These are phyloP conservation scores for Claviceps pazoutovae DNA, from an alignment of 2,329 filamentous ascomycete genomes.

Conservation along the genomic window DNA sequence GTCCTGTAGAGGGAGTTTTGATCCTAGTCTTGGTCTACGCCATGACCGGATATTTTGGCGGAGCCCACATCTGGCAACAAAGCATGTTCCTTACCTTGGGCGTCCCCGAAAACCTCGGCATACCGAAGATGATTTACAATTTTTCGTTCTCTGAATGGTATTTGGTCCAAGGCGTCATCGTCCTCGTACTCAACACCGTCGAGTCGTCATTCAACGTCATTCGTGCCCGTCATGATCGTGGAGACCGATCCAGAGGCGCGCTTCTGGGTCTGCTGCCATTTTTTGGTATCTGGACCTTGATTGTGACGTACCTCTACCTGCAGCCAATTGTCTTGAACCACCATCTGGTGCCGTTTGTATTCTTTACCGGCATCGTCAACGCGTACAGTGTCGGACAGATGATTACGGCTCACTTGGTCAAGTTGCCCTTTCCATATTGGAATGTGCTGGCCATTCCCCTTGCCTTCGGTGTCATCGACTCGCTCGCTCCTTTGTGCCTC, in stretches of 20 bases:
- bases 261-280: constrained; percentile 77
- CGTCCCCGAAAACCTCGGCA: constrained; percentile 45
- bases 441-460: constrained; percentile 76
- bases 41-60: constrained; percentile 71
- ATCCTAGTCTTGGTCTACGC: constrained; percentile 71
- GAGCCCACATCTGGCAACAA: constrained; percentile 86
- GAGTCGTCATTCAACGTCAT: constrained; percentile 75
- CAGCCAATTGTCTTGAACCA: constrained; percentile 70
- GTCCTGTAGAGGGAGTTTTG: constrained; percentile 86
- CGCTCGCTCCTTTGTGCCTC: constrained; percentile 55
- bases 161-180: constrained; percentile 68
- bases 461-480: constrained; percentile 65
- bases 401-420: constrained; percentile 85
- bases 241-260: constrained; percentile 57
- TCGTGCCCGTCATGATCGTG: constrained; percentile 58
- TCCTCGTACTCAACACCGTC: constrained; percentile 75
- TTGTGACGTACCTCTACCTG: constrained; percentile 67
- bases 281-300: constrained; percentile 60
- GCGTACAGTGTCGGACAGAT: constrained; percentile 93
- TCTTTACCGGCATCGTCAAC: constrained; percentile 83
- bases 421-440: constrained; percentile 76
- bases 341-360: constrained; percentile 76
- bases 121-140: constrained; percentile 61
- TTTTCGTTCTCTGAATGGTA: constrained; percentile 87
- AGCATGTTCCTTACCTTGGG: constrained; percentile 61